Evolutionary conservation across 139 green algal genomes (phyloP).

Genomic region (Yamagishiella unicocca): DNA sequence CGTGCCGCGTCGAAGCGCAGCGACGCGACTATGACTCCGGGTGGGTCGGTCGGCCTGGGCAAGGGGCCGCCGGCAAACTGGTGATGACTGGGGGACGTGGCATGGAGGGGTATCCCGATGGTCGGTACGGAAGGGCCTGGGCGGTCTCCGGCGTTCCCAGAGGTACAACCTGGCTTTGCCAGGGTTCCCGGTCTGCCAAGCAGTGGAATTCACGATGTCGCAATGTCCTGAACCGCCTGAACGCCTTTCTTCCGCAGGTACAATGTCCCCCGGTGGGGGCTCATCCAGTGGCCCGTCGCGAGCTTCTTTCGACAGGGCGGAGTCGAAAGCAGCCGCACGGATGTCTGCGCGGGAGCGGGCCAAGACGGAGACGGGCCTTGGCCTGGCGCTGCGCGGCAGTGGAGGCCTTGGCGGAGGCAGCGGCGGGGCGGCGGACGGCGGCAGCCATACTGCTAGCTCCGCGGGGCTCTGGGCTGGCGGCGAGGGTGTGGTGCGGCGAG

Average conservation of each 20-base stretch:
- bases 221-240: too few species aligned
- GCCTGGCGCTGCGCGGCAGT: constrained; percentile 6
- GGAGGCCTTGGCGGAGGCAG: not conserved
- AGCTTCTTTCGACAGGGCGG: constrained; percentile 23
- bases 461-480: constrained; percentile 35
- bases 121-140: too few species aligned
- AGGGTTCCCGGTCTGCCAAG: too few species aligned
- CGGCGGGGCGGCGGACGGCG: not conserved
- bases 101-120: too few species aligned
- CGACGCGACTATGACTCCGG: not conserved
- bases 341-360: constrained; percentile 37
- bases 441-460: not conserved
- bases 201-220: too few species aligned
- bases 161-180: too few species aligned
- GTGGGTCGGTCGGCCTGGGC: too few species aligned
- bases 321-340: not conserved
- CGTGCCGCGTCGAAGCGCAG: not conserved
- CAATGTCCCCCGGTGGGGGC: not conserved
- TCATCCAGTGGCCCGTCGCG: constrained; percentile 37
- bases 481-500: constrained; percentile 40
- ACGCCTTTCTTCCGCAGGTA: too few species aligned
- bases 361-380: constrained; percentile 47
- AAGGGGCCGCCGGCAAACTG: too few species aligned
- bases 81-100: too few species aligned
- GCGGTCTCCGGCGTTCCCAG: too few species aligned